These are phyloP conservation scores for Colletotrichum coccodes DNA, from an alignment of 2,329 filamentous ascomycete genomes.

Conservation along the genomic window DNA sequence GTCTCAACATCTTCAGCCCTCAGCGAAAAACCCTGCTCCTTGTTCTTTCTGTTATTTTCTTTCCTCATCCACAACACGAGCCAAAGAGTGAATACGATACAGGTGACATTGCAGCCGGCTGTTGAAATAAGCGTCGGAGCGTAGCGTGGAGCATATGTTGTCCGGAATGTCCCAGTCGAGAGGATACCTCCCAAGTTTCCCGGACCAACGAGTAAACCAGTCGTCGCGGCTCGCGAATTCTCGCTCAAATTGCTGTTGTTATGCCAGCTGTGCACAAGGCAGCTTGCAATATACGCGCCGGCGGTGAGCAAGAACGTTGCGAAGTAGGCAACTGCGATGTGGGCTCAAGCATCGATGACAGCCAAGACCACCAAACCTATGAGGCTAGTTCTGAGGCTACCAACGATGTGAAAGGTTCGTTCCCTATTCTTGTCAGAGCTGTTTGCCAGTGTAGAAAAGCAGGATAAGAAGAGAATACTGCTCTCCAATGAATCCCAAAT, in stretches of 20 bases:
- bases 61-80: constrained; percentile 56
- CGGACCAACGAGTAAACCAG: constrained; percentile 58
- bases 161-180: constrained; percentile 50
- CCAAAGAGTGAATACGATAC: constrained; percentile 48
- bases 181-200: constrained; percentile 58
- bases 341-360: constrained; percentile 38
- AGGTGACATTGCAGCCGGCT: constrained; percentile 53
- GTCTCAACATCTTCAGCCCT: constrained; percentile 51
- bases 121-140: constrained; percentile 53
- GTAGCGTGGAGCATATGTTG: constrained; percentile 59
- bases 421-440: constrained; percentile 56
- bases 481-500: constrained; percentile 52
- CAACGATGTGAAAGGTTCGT: constrained; percentile 58
- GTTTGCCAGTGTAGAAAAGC: constrained; percentile 61
- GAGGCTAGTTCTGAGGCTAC: constrained; percentile 41
- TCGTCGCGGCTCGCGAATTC: constrained; percentile 53
- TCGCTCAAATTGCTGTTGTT: constrained; percentile 57
- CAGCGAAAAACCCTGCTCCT: constrained; percentile 45
- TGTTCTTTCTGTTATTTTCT: constrained; percentile 53
- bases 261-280: constrained; percentile 60
- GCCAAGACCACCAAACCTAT: constrained; percentile 59
- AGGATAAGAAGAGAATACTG: constrained; percentile 56
- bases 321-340: constrained; percentile 59
- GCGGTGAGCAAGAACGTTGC: constrained; percentile 60
- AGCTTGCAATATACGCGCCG: constrained; percentile 58